These are phyloP conservation scores for Leccinellum albellum DNA, from an alignment of 768 basidiomycete genomes.

Conservation along the genomic window DNA sequence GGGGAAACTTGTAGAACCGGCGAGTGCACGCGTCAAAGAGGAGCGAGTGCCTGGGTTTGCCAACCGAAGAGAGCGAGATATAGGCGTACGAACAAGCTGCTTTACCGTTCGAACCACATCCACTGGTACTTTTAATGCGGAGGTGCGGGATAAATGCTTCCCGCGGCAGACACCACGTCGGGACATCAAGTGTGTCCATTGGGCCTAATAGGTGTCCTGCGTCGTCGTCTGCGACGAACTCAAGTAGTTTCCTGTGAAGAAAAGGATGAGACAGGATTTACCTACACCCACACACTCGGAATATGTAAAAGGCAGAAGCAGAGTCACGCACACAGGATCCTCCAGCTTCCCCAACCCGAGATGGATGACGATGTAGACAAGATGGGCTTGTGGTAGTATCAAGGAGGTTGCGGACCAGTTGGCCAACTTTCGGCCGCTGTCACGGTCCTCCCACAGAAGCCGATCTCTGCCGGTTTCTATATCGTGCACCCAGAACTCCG, in stretches of 20 bases:
- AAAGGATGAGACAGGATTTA: not conserved
- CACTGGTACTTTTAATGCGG: not conserved
- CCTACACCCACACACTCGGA: not conserved
- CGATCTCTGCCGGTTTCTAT: slow-evolving; percentile 13
- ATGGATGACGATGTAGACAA: slow-evolving; percentile 17
- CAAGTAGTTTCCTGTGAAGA: slow-evolving; percentile 14
- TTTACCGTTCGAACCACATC: not conserved
- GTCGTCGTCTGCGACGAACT: slow-evolving; percentile 16
- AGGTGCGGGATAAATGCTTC: slow-evolving; percentile 14
- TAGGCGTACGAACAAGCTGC: slow-evolving; percentile 13
- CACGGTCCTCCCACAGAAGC: slow-evolving; percentile 17
- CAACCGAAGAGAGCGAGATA: slow-evolving; percentile 10
- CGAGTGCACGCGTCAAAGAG: slow-evolving; percentile 12
- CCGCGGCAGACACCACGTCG: slow-evolving; percentile 6
- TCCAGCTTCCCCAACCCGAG: not conserved
- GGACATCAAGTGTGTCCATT: slow-evolving; percentile 12
- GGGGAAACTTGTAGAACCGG: slow-evolving; percentile 22
- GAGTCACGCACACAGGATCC: slow-evolving; percentile 17
- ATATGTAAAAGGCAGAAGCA: not conserved
- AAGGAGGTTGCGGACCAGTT: slow-evolving; percentile 10
- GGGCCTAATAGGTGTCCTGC: slow-evolving; percentile 10
- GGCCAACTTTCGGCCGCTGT: not conserved
- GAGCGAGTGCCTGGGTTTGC: slow-evolving; percentile 11
- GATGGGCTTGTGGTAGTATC: slow-evolving; percentile 6
- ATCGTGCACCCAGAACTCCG: slow-evolving; percentile 1